Conservation (phyloP, 352 stramenopile genomes). For the Phytophthora tubulina region DNA sequence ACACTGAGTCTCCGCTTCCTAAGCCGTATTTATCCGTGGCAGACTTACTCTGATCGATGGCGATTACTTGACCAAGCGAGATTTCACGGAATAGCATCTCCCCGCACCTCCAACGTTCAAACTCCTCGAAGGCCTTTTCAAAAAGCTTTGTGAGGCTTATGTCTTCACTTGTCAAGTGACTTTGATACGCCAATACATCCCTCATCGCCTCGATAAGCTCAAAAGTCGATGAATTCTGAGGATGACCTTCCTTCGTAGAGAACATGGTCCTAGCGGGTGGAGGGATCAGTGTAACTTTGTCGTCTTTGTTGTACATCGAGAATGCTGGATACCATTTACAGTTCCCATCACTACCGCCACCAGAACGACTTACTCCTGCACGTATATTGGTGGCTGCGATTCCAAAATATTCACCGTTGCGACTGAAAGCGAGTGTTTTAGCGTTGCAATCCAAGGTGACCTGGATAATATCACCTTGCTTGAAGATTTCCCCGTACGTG, state of each 20-base stretch:
- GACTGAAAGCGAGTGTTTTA: slow-evolving; percentile 85
- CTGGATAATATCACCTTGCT: slow-evolving; percentile 88
- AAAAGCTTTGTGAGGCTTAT: slow-evolving; percentile 21
- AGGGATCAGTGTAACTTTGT: slow-evolving; percentile 82
- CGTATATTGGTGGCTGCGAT: slow-evolving; percentile 82
- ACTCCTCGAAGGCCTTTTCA: slow-evolving; percentile 39
- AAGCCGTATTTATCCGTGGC: slow-evolving; percentile 54
- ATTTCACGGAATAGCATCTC: slow-evolving; percentile 47
- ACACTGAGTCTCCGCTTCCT: slow-evolving; percentile 58
- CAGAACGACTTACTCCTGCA: slow-evolving; percentile 21
- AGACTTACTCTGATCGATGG: slow-evolving; percentile 41
- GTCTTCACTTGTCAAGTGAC: slow-evolving; percentile 2
- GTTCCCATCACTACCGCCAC: slow-evolving; percentile 1
- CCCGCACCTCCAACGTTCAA: slow-evolving; percentile 39
- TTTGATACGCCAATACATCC: slow-evolving; percentile 37
- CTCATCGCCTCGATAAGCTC: slow-evolving; percentile 46
- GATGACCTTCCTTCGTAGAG: slow-evolving; percentile 2
- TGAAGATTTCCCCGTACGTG: slow-evolving; percentile 93
- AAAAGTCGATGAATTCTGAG: slow-evolving; percentile 56
- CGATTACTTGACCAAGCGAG: slow-evolving; percentile 44
- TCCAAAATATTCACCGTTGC: slow-evolving; percentile 89
- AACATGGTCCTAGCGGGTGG: slow-evolving; percentile 27
- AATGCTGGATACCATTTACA: slow-evolving; percentile 90
- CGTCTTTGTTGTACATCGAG: slow-evolving; percentile 94
- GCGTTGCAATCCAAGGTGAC: slow-evolving; percentile 87